Percentiles rank a stretch among this genome's conserved stretches.
Conservation (phyloP, 2,329 filamentous ascomycete genomes). For the Alternaria triticimaculans region DNA sequence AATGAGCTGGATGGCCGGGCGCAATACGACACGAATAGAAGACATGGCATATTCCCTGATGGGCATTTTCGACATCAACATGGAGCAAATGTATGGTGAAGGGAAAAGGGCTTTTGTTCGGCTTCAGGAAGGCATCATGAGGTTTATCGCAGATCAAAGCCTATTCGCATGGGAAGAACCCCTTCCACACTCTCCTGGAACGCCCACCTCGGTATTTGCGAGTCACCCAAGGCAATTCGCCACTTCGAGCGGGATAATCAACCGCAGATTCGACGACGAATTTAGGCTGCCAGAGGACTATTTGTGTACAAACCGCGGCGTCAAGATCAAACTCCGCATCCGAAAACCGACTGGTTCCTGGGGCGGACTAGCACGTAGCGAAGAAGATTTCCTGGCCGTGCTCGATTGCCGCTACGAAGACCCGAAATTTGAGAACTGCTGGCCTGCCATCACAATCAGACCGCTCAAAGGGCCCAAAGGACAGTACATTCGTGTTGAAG, state of each 20-base stretch:
- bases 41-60: neutral
- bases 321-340: conserved; percentile 2
- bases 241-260: neutral
- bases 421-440: neutral
- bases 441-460: neutral
- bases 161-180: conserved; percentile 16
- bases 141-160: conserved; percentile 12
- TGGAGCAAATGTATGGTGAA: conserved; percentile 41
- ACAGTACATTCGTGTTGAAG: neutral
- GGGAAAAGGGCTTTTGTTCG: conserved; percentile 30
- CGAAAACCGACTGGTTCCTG: neutral
- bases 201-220: conserved; percentile 1
- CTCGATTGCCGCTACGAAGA: neutral
- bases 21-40: neutral
- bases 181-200: neutral
- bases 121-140: conserved; percentile 30
- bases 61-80: conserved; percentile 22
- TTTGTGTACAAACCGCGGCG: conserved; percentile 4
- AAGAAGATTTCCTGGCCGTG: neutral
- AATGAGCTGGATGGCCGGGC: neutral
- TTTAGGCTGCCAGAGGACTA: neutral
- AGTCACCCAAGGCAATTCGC: neutral
- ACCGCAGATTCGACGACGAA: neutral
- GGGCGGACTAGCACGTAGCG: neutral
- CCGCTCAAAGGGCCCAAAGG: neutral